Evolutionary conservation across 2,329 filamentous ascomycete species (phyloP).

Genomic region (Penicillium sp.): DNA sequence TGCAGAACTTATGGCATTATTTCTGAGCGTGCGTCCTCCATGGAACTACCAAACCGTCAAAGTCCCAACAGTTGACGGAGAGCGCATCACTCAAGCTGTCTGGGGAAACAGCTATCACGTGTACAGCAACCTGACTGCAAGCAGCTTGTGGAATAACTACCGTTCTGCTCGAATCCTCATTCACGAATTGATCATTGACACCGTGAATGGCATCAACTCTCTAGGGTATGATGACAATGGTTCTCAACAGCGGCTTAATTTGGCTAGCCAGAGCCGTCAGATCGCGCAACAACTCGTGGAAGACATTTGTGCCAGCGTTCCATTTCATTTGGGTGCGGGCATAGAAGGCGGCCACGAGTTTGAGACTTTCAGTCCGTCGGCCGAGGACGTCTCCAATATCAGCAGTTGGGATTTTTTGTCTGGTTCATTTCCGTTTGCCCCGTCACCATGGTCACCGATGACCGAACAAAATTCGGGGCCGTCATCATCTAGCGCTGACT

Average conservation of each 20-base stretch:
- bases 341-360: neutral
- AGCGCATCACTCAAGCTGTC: neutral
- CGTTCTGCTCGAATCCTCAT: neutral
- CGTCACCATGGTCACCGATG: neutral
- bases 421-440: neutral
- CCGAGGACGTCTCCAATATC: neutral
- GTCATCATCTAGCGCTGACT: neutral
- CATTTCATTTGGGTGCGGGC: neutral
- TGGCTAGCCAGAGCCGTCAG: neutral
- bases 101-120: neutral
- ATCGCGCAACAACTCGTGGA: neutral
- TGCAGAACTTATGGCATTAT: neutral
- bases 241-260: neutral
- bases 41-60: neutral
- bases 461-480: too few relatives aligned
- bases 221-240: neutral
- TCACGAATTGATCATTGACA: neutral
- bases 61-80: neutral
- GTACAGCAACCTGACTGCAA: neutral
- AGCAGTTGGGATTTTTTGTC: neutral
- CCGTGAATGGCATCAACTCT: neutral
- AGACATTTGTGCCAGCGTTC: neutral
- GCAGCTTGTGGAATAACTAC: neutral
- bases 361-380: neutral
- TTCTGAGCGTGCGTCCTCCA: neutral